Conservation (phyloP, 805 yeast genomes). For the Spathaspora arborariae region DNA sequence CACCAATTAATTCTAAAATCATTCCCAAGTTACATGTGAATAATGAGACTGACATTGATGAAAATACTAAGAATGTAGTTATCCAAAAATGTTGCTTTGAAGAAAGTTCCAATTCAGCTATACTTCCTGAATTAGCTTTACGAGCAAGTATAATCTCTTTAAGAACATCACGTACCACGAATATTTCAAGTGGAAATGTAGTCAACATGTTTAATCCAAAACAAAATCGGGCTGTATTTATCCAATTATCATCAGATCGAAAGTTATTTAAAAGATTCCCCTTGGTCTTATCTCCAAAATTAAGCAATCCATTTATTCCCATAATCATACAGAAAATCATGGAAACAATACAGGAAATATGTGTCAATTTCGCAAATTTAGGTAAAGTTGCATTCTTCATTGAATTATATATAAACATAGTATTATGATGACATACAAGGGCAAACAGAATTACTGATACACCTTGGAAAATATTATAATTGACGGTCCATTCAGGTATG, state of each 20-base stretch:
- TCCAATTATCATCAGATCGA: conserved; percentile 66
- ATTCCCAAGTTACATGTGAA: conserved; percentile 87
- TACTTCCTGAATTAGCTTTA: conserved; percentile 18
- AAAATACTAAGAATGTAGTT: conserved; percentile 61
- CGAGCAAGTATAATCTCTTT: conserved; percentile 49
- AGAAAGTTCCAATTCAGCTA: conserved; percentile 39
- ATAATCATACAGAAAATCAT: conserved; percentile 73
- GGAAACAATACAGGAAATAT: conserved; percentile 76
- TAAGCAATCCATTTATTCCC: conserved; percentile 75
- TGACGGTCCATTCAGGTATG: conserved; percentile 46
- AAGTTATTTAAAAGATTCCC: conserved; percentile 90
- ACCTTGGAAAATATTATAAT: conserved; percentile 75
- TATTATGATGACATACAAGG: conserved; percentile 91
- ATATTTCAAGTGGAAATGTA: conserved; percentile 85
- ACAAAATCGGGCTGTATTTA: conserved; percentile 84
- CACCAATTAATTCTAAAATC: conserved; percentile 84
- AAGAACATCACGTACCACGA: conserved; percentile 86
- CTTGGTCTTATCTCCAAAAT: conserved; percentile 72
- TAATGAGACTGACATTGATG: conserved; percentile 73
- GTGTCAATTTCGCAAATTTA: conserved; percentile 74
- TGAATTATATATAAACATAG: conserved; percentile 85
- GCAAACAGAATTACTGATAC: conserved; percentile 94
- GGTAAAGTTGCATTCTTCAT: conserved; percentile 71
- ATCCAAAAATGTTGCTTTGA: conserved; percentile 53
- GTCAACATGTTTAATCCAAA: conserved; percentile 92